Evolutionary conservation across 2,329 filamentous ascomycete genomes (phyloP).

Genomic region (Arthrinium phaeospermum): DNA sequence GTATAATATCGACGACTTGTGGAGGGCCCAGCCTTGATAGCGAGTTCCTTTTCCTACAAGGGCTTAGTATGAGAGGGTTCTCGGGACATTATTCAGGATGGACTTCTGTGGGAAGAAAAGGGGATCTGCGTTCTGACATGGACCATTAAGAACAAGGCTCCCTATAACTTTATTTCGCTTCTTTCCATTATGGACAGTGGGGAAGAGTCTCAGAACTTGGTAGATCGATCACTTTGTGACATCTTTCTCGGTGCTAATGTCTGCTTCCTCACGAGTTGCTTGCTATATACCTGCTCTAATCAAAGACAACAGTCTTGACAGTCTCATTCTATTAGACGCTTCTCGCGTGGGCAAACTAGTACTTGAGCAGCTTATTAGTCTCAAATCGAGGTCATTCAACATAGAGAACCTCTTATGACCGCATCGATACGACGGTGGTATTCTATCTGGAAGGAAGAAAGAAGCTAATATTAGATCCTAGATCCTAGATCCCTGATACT

Average conservation of each 20-base stretch:
- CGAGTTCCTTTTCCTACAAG: background rate
- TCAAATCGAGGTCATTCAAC: background rate
- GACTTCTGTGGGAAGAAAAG: background rate
- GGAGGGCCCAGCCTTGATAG: background rate
- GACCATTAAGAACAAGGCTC: background rate
- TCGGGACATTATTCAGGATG: background rate
- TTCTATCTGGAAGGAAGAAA: background rate
- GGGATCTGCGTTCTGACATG: background rate
- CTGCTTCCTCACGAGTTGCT: background rate
- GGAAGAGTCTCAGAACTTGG: background rate
- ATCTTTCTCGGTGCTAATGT: background rate
- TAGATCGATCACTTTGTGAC: background rate
- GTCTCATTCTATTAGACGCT: background rate
- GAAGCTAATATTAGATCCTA: background rate
- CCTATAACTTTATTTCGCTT: background rate
- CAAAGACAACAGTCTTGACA: background rate
- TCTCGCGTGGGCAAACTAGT: fast-evolving
- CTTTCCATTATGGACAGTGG: background rate
- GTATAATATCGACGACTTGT: background rate
- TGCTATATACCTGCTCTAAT: no score
- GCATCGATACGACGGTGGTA: background rate
- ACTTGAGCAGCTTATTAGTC: background rate
- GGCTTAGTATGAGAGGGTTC: background rate
- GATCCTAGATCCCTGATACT: no score
- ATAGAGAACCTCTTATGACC: background rate